Evolutionary conservation across 2,329 filamentous ascomycete genomes (phyloP).

Genomic region (Macrophomina phaseolina): DNA sequence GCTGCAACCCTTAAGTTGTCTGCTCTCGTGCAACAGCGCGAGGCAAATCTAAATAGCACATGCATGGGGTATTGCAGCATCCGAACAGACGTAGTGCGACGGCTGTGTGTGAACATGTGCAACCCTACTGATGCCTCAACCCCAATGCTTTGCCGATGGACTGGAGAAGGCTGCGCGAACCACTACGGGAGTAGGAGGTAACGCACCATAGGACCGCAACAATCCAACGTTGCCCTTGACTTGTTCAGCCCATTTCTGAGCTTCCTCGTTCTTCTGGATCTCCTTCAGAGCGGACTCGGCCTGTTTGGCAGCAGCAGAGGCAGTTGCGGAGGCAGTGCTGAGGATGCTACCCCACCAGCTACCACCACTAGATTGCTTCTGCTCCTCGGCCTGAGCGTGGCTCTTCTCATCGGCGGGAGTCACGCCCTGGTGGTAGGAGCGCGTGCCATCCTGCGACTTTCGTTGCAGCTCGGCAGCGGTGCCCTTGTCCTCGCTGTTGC

Average conservation of each 20-base stretch:
- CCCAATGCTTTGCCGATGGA: neutral
- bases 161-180: no score
- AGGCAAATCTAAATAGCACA: neutral
- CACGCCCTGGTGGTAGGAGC: conserved; percentile 73
- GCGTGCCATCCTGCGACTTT: conserved; percentile 79
- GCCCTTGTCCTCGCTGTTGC: conserved; percentile 66
- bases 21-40: no score
- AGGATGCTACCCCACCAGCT: conserved; percentile 77
- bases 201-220: conserved; percentile 74
- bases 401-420: conserved; percentile 66
- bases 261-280: conserved; percentile 95
- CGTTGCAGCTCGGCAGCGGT: conserved; percentile 51
- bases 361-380: conserved; percentile 47
- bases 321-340: conserved; percentile 77
- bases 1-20: neutral
- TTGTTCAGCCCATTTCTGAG: conserved; percentile 94
- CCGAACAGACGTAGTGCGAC: neutral
- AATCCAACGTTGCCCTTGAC: conserved; percentile 82
- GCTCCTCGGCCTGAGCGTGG: conserved; percentile 57
- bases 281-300: conserved; percentile 93
- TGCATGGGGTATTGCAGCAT: neutral
- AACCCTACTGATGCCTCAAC: neutral
- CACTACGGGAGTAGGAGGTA: conserved; percentile 28
- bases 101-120: neutral
- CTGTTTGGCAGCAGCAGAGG: conserved; percentile 75